Base-by-base conservation (phyloP, 208 protist species). In the Novymonas esmeraldas region DNA sequence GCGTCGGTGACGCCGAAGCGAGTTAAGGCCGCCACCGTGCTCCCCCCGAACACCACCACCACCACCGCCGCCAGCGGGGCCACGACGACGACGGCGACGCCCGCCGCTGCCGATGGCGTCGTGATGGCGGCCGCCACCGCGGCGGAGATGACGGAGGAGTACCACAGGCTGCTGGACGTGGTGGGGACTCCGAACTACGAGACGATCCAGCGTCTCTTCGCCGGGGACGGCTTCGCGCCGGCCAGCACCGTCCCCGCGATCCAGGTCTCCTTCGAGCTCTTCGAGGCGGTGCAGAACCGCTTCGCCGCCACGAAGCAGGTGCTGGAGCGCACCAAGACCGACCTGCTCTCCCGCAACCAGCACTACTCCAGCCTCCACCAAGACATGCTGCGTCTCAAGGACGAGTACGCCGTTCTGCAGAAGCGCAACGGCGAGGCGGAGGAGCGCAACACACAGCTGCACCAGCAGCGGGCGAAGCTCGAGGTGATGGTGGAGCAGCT, bases 201-300 rank as follows among this genome's bases (percentile, higher is more conserved):
- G 13, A 79, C 81, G 5, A 94, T 94, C 46, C 79, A 85, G 48
- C 59, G 59, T 13, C 71, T 90, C 44, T 86, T 90, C 39, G 70
- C 61, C 4, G 82, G 76, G 26, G 36, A 65, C 49, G 85, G 81
- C 41, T 72, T 73, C 36, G 62, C 76, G 1, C 84, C 90, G 2
- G 64, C 84, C 6, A 75, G 73, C 51, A 93, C 84, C 0, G 69
- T 92, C 10, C 90, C 90, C 0, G 52, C 65, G 29, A 90, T 95
- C 13, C 78, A 89, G 11, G 82, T 95, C 3, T 89, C 85, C 16
- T 95, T 95, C 70, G 90, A 95, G 64, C 78, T 95, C 2, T 95
- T 95, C 42, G 90, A 95, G 49, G 82, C 87, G 2, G 82, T 95
- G 55, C 90, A 95, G 70, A 90, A 79, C 38, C 84, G 90, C 18